Conservation (phyloP, 2,329 filamentous ascomycete species). For the Colletotrichum endophyticum region DNA sequence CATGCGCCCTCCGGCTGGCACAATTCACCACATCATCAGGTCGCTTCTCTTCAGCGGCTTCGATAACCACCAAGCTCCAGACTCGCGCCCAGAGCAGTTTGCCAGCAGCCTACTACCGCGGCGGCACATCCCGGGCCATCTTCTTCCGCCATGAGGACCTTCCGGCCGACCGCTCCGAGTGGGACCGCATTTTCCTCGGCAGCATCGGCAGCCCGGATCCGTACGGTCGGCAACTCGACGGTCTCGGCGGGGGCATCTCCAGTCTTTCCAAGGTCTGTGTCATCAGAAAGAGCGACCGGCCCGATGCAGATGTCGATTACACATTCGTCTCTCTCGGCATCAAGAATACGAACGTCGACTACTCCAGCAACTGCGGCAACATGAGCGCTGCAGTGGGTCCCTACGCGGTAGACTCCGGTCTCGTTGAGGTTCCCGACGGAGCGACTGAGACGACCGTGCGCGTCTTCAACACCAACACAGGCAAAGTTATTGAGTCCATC, state of each 20-base stretch:
- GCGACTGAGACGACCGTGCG: conserved; percentile 52
- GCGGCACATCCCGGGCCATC: conserved; percentile 72
- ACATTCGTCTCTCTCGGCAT: conserved; percentile 76
- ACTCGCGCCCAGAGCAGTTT: conserved; percentile 29
- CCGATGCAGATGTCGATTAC: conserved; percentile 67
- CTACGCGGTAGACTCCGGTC: conserved; percentile 61
- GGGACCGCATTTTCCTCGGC: conserved; percentile 60
- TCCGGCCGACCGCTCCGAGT: conserved; percentile 46
- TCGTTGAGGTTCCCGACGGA: conserved; percentile 36
- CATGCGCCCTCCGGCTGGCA: not conserved
- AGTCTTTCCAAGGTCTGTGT: conserved; percentile 76
- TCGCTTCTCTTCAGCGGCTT: not conserved
- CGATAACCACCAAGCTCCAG: not conserved
- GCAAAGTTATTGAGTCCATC: conserved; percentile 63
- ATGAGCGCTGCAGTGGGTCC: conserved; percentile 73
- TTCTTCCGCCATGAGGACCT: conserved; percentile 61
- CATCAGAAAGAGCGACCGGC: conserved; percentile 54
- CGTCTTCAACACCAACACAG: conserved; percentile 75
- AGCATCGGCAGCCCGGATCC: conserved; percentile 70
- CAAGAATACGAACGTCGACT: conserved; percentile 63
- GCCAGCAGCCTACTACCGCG: conserved; percentile 66
- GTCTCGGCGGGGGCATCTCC: conserved; percentile 72
- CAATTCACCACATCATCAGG: not conserved
- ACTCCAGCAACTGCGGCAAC: conserved; percentile 77
- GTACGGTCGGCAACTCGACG: conserved; percentile 73